A percentile compares a stretch with the other conserved stretches of the same genome.
phyloP scores from a whole-genome alignment of 805 yeast species.

The Starmerella gropengiesseri region DNA sequence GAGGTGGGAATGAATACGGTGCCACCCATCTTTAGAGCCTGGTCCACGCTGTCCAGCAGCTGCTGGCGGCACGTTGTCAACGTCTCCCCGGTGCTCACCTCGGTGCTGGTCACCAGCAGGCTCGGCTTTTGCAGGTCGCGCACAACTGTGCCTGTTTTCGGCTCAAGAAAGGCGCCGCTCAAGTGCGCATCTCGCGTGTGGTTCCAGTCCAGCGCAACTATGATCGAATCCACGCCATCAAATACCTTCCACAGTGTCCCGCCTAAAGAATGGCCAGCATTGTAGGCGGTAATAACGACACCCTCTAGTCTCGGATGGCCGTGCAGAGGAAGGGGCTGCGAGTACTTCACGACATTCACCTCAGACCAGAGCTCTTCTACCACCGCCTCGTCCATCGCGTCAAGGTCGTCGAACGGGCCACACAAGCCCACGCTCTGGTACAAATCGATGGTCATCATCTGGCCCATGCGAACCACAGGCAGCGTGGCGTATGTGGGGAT shows the following conservation, averaged over 20 bases:
- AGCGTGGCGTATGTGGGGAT: constrained; percentile 77
- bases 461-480: constrained; percentile 81
- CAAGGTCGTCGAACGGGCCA: constrained; percentile 51
- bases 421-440: constrained; percentile 62
- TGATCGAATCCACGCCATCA: constrained; percentile 64
- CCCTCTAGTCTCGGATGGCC: constrained; percentile 17
- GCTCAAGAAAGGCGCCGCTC: constrained; percentile 55
- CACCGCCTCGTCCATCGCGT: constrained; percentile 51
- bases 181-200: constrained; percentile 81
- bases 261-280: constrained; percentile 88
- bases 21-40: constrained; percentile 63
- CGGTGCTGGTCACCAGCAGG: constrained; percentile 64
- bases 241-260: constrained; percentile 81
- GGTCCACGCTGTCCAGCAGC: constrained; percentile 51
- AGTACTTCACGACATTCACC: constrained; percentile 57
- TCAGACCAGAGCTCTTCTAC: constrained; percentile 72
- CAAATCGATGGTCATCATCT: constrained; percentile 72
- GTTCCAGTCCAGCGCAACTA: constrained; percentile 90
- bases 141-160: constrained; percentile 48
- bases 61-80: constrained; percentile 36
- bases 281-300: constrained; percentile 59
- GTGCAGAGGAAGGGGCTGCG: constrained; percentile 43
- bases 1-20: constrained; percentile 76
- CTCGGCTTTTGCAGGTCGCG: constrained; percentile 61
- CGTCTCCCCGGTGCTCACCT: constrained; percentile 39